These are phyloP conservation scores for Mangifera indica DNA, from an alignment of 345 rosid species.

Conservation along the genomic window DNA sequence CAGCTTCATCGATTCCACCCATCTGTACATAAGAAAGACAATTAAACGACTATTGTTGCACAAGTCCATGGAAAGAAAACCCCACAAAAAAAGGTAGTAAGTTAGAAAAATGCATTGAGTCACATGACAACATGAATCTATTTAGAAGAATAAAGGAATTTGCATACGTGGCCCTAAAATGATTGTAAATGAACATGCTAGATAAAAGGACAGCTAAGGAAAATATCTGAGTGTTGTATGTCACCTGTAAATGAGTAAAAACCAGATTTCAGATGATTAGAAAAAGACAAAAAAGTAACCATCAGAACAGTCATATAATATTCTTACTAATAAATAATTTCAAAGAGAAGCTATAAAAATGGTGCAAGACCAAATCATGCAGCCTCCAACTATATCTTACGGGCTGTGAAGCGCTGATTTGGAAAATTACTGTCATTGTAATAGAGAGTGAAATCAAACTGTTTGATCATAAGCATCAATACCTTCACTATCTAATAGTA, in stretches of 20 bases:
- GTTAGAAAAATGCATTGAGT: not conserved
- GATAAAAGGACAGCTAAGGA: conserved; percentile 94
- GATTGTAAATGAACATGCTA: conserved; percentile 95
- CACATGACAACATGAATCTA: not conserved
- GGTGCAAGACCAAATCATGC: not conserved
- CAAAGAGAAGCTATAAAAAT: not conserved
- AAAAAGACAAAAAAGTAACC: not conserved
- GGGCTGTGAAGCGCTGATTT: not conserved
- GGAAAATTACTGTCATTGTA: not conserved
- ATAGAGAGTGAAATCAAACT: conserved; percentile 39
- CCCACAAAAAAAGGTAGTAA: not conserved
- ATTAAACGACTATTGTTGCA: conserved; percentile 3
- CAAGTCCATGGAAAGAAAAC: not conserved
- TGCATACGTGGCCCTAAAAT: conserved; percentile 43
- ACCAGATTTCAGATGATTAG: not conserved
- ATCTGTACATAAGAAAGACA: conserved; percentile 43
- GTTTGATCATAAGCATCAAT: conserved; percentile 98
- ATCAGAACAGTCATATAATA: not conserved
- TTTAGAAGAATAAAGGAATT: not conserved
- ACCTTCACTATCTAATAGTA: conserved; percentile 93
- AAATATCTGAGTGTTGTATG: conserved; percentile 98
- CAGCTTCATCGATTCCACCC: conserved; percentile 98
- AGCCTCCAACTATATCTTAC: not conserved
- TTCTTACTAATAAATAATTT: not conserved
- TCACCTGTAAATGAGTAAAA: conserved; percentile 60